phyloP scores from a whole-genome alignment of 495 filamentous ascomycete species.

The Penicillium paxilli region DNA sequence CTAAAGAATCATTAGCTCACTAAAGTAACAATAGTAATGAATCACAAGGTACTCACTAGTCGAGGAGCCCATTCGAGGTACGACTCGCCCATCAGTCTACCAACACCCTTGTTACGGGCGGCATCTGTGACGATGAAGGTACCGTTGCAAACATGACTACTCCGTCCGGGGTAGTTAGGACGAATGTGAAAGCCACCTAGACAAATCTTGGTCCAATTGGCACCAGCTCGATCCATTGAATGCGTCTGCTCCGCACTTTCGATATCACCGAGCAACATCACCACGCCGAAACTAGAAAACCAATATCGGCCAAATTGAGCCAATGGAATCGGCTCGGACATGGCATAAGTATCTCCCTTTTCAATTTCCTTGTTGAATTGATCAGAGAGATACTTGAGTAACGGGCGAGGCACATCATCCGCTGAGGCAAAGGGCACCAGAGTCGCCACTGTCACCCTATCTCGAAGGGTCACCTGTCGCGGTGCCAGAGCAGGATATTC shows the following conservation, averaged over 20 bases:
- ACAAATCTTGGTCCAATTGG: constrained; percentile 83
- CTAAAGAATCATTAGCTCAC: constrained; percentile 27
- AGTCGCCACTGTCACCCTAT: constrained; percentile 87
- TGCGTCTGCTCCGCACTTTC: constrained; percentile 61
- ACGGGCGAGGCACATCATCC: constrained; percentile 68
- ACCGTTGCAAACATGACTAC: constrained; percentile 94
- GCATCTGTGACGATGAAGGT: constrained; percentile 93
- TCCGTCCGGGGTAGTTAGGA: constrained; percentile 95
- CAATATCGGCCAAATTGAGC: constrained; percentile 84
- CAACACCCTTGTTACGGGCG: constrained; percentile 85
- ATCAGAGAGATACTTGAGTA: constrained; percentile 78
- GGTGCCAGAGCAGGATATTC: constrained; percentile 73
- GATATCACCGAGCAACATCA: constrained; percentile 88
- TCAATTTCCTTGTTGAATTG: constrained; percentile 95
- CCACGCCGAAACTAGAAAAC: constrained; percentile 92
- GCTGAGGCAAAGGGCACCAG: constrained; percentile 81
- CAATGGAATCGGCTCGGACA: constrained; percentile 75
- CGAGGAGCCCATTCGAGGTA: constrained; percentile 95
- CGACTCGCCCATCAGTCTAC: constrained; percentile 87
- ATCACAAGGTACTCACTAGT: constrained; percentile 53
- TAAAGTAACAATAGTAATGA: background rate
- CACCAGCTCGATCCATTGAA: constrained; percentile 52
- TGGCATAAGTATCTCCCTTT: constrained; percentile 94
- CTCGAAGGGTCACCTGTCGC: constrained; percentile 84
- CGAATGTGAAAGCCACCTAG: constrained; percentile 96